Evolutionary conservation across 306 rosid genomes (phyloP), one percentile per base, ranked within the genome.

Genomic region (Spatholobus suberectus): DNA sequence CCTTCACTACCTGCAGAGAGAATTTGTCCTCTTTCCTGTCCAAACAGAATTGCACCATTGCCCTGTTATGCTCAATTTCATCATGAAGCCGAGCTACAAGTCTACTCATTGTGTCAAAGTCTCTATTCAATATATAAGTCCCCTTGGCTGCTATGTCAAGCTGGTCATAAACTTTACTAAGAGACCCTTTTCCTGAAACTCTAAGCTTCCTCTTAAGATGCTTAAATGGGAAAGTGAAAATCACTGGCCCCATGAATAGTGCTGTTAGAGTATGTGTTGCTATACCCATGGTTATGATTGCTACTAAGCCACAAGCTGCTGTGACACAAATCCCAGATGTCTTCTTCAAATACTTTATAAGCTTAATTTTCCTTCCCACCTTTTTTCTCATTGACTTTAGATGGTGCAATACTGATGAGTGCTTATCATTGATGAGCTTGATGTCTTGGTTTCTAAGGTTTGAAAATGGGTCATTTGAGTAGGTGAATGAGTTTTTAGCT

Each of bases 121-220:
- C 92, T 69, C 87, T 81, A 3, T 78, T 85, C 89, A 90, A 34
- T 52, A 90, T 87, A 29, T 88, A 92, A 23, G 88, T 88, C 24
- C 93, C 94, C 55, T 90, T 92, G 0, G 94, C 89, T 23, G 93
- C 92, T 23, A 73, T 67, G 29, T 90, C 97, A 43, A 90, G 71
- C 47, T 89, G 91, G 15, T 85, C 87, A 20, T 89, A 59, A 26
- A 81, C 84, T 79, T 69, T 54, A n/a, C 82, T 44, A 1, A 89
- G 89, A 61, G 65, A 49, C 24, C 78, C 68, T 38, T 77, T 82
- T 54, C 70, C 38, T 7, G 77, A 20, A 57, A 81, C 44, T 34
- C 63, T 65, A 26, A 85, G 1, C 77, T 85, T 86, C n/a, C 24
- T 79, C 82, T 74, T 74, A 1, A 78, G 17, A 75, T 77, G 44